Base-by-base conservation (phyloP, 768 basidiomycete species). In the Lentinula boryana region DNA sequence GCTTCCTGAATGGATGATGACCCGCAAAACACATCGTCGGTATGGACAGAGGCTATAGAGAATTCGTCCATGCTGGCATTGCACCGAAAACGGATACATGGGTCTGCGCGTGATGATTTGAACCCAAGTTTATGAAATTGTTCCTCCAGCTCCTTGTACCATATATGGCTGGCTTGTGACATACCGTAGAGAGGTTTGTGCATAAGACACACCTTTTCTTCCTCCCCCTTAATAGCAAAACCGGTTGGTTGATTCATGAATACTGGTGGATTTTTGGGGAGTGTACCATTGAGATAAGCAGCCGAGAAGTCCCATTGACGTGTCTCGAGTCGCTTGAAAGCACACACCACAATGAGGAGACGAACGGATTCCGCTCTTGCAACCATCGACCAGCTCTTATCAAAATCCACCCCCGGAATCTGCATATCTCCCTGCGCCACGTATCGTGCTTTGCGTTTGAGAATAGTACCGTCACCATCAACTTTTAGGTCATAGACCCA, bases 341-440 rank as follows among this genome's bases (percentile, higher is more conserved):
- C 43, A 3, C 12, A 12, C 5, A 5, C 5, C 5, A 10, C 35
- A 10, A 36, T 36, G 35, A 36, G 35, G 10, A 36, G 5, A 5
- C 63, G 43, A 10, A 56, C 46, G 1, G 63, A 63, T 55, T 61
- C 52, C 27, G 61, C n/a, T 10, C 63, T 1, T 4, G 60, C 63
- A 4, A 63, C 63, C 60, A 60, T 56, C 2, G 63, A 52, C 35
- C 44, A 63, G 21, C 27, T 58, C 6, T 56, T 44, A 5, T 49
- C 49, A 18, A 63, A 74, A 54, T 73, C 72, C 9, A 72, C 41
- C 5, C 76, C 72, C 5, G 65, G 64, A 4, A 65, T 58, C 59
- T 76, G 74, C 1, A 63, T 52, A 63, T 68, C 75, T 0, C 75
- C 74, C 31, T 67, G 66, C 6, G 71, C 70, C 13, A 69, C 66